Conservation (phyloP, 371 early-diverging fungal species). For the Saksenaea oblongispora region DNA sequence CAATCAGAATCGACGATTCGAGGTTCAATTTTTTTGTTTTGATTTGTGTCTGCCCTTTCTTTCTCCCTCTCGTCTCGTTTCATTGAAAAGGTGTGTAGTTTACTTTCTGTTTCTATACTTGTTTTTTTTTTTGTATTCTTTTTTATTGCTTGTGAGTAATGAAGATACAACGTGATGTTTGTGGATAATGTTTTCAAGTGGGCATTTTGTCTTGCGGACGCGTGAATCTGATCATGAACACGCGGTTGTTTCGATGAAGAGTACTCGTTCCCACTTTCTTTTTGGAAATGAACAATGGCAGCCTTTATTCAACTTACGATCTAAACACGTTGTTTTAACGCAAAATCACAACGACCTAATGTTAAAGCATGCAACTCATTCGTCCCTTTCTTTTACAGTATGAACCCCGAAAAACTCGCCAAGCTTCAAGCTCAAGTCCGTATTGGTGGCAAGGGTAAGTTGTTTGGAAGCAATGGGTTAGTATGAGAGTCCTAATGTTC, state of each 20-base stretch:
- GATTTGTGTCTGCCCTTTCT: conserved; percentile 17
- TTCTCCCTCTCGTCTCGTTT: conserved; percentile 13
- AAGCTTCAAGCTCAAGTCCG: conserved; percentile 92
- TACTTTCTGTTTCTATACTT: not conserved
- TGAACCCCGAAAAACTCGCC: conserved; percentile 96
- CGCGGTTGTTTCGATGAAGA: not conserved
- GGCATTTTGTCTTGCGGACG: not conserved
- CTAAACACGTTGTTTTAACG: not conserved
- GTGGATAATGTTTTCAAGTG: not conserved
- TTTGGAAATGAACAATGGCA: not conserved
- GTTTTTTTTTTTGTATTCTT: not conserved
- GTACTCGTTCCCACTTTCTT: not conserved
- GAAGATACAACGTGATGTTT: not conserved
- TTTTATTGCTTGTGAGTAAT: not conserved
- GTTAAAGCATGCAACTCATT: not conserved
- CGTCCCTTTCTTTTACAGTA: conserved; percentile 26
- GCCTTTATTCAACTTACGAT: not conserved
- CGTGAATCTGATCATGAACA: not conserved
- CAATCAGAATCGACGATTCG: conserved; percentile 9
- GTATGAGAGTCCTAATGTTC: conserved; percentile 1
- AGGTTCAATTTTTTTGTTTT: conserved; percentile 12
- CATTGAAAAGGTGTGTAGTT: conserved; percentile 26
- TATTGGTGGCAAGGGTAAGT: conserved; percentile 86
- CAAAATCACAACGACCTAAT: not conserved
- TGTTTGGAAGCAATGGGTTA: not conserved